Base-by-base conservation (phyloP, 179 eudicot species). In the Silene noctiflora region DNA sequence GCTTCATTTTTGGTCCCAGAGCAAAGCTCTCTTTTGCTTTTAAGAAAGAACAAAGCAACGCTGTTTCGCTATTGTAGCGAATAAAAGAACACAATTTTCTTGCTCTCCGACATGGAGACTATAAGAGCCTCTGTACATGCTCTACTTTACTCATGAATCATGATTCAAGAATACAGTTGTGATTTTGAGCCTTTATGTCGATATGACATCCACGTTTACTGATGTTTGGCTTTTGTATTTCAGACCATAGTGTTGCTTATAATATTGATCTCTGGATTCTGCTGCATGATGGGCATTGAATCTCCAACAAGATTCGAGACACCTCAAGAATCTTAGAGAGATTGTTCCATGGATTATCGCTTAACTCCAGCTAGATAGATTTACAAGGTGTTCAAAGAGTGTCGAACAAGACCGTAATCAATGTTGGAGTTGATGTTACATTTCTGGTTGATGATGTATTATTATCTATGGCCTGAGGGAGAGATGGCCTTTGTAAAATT, bases 261-360 rank as follows among this genome's bases (percentile, higher is more conserved):
- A 73, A 93, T 93, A 77, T 74, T 96, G 69, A 90, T 96, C 82
- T 96, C 94, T 4, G 99, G 98, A 39, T 95, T 96, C 72, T 93
- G 99, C 86, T 96, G 99, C 78, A 93, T 96, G 99, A 81, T 83
- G 88, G 99, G 99, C 72, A 96, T 96, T 24, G 97, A 96, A 68
- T 90, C 99, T 80, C 99, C 99, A 12, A 85, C 97, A 39, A 91
- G 98, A 75, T 95, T 95, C 76, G 99, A 95, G 89, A 69, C 89
- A 69, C 91, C 98, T 13, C 92, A 88, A 75, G 99, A 93, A 61
- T 91, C 94, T 84, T 91, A 64, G 51, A 83, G 56, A 48, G 6
- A 16, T 31, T 48, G 66, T 44, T 33, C 60, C 44, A 21, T 39
- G 79, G 62, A 64, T 16, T 7, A 33, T 56, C 63, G 13, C 66